phyloP scores from a whole-genome alignment of 2,329 filamentous ascomycete species.

The Ophioceras dolichostomum region DNA sequence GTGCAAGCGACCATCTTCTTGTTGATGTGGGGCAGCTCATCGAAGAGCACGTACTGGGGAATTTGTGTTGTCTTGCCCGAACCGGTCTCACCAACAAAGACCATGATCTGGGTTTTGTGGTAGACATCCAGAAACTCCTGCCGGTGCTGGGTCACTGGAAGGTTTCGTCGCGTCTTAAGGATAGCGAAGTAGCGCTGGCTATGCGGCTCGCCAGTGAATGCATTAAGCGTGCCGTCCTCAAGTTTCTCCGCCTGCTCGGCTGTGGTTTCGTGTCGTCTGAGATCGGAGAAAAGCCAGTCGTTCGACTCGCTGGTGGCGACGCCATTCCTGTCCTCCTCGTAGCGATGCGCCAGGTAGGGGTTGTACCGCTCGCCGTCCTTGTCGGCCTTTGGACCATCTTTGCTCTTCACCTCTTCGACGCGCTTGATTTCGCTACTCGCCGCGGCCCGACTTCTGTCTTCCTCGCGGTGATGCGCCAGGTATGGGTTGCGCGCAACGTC shows the following conservation, averaged over 20 bases:
- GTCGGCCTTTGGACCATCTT: conserved; percentile 14
- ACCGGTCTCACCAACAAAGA: conserved; percentile 98
- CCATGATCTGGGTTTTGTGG: conserved; percentile 87
- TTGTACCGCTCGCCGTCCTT: no score
- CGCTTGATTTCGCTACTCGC: no score
- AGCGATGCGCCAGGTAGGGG: conserved; percentile 86
- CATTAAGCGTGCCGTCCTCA: conserved; percentile 73
- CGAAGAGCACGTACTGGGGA: conserved; percentile 93
- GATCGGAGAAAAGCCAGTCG: conserved; percentile 43
- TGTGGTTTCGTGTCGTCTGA: conserved; percentile 73
- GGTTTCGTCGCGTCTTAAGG: conserved; percentile 66
- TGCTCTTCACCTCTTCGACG: no score
- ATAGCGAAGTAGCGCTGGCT: conserved; percentile 85
- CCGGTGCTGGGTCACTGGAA: conserved; percentile 88
- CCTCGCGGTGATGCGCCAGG: no score
- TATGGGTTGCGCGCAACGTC: no score
- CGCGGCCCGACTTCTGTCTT: neutral
- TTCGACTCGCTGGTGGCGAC: conserved; percentile 19
- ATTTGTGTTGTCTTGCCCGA: conserved; percentile 99
- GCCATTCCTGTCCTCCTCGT: conserved; percentile 37
- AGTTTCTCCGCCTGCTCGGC: conserved; percentile 58
- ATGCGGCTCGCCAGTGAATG: conserved; percentile 69
- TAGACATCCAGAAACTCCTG: conserved; percentile 90
- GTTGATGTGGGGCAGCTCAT: conserved; percentile 79
- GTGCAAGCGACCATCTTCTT: conserved; percentile 94